Evolutionary conservation across 1,284 basidiomycete species (phyloP), one percentile per base, ranked within the genome.

Genomic region (Cutaneotrichosporon cutaneum): DNA sequence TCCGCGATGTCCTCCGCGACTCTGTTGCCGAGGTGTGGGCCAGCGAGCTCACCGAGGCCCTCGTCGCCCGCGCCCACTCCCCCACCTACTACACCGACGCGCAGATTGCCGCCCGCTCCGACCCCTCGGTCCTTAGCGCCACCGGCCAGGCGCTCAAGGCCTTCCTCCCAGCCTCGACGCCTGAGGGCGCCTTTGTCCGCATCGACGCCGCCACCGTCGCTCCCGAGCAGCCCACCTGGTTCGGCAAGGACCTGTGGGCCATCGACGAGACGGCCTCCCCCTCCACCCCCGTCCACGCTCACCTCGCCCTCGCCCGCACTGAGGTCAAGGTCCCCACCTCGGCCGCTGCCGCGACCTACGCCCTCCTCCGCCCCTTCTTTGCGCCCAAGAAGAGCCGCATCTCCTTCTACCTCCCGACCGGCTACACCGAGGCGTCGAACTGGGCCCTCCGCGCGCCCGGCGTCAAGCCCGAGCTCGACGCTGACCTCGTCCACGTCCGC

Each of bases 1-100:
- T 77, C 5, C 66, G 76, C 36, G 74, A 77, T 62, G 76, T 77
- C 44, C 67, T 77, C 2, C 67, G 68, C 21, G 76, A 77, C 62
- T 59, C 61, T 0, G 63, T 72, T 24, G 74, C 74, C n/a, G 57
- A 70, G 45, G 58, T 58, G 14, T 73, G 72, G 72, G 72, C 73
- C 6, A 59, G 59, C 44, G 67, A 70, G 50, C 57, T 72, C 6
- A 39, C 62, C 24, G 53, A 36, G n/a, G 48, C 52, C n/a, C 47
- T 52, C 14, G 36, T n/a, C 3, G 35, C 42, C 32, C 64, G 59
- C 26, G 18, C 27, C 36, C 21, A 35, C 30, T n/a, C 58, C 70
- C 72, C 68, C 0, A 67, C 71, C 14, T 78, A 66, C 69, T 73
- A 75, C 74, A 63, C 72, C 59, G 60, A 56, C 22, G 54, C 70